Percentiles rank a stretch among this genome's conserved stretches.
phyloP scores from a whole-genome alignment of 1,139 yeast species.

The Debaryomyces sp. region DNA sequence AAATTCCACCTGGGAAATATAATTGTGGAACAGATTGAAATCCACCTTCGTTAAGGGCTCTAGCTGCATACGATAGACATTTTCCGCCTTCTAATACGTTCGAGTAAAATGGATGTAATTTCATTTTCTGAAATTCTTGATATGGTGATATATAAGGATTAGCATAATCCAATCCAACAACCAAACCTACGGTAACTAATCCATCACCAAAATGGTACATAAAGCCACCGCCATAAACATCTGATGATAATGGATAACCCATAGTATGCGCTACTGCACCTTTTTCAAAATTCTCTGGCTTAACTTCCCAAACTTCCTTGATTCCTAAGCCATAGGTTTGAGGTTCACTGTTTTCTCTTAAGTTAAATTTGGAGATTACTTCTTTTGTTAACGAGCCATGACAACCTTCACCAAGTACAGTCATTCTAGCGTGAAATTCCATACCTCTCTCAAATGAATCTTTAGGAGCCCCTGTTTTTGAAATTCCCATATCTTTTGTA shows the following conservation, averaged over 20 bases:
- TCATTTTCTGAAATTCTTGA: conserved; percentile 93
- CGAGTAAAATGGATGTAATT: conserved; percentile 85
- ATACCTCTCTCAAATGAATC: conserved; percentile 88
- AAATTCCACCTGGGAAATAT: conserved; percentile 91
- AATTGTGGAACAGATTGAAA: conserved; percentile 87
- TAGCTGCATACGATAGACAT: conserved; percentile 91
- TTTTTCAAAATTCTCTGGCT: conserved; percentile 73
- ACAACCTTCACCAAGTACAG: conserved; percentile 94
- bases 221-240: conserved; percentile 94
- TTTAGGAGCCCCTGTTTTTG: conserved; percentile 73
- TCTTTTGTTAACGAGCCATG: conserved; percentile 90
- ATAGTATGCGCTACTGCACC: conserved; percentile 87
- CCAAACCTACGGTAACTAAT: conserved; percentile 85
- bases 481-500: conserved; percentile 88
- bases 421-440: conserved; percentile 90
- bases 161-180: conserved; percentile 87
- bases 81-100: conserved; percentile 81
- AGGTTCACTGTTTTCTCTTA: conserved; percentile 66
- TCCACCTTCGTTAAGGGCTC: conserved; percentile 97
- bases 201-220: conserved; percentile 96
- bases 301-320: conserved; percentile 97
- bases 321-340: conserved; percentile 96
- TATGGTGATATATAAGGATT: conserved; percentile 96
- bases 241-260: conserved; percentile 81
- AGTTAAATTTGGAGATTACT: conserved; percentile 64